Base-by-base conservation (phyloP, 2,329 filamentous ascomycete species). In the Aspergillus hortae region DNA sequence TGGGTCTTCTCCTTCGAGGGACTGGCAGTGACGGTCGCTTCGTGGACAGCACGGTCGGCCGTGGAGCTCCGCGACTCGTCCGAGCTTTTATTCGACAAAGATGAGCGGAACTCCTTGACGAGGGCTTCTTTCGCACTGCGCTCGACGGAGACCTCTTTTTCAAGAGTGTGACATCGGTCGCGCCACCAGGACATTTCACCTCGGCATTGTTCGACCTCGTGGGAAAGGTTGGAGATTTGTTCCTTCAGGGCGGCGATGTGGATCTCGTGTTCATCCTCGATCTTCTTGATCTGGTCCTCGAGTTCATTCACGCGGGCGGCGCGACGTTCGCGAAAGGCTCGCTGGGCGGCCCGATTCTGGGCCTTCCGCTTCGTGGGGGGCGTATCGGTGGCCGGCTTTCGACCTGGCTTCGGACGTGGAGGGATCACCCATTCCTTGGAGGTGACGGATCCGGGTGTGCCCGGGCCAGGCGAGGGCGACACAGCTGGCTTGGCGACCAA, bases 371-470 rank as follows among this genome's bases (percentile, higher is more conserved):
- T 95, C 41, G 91, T 95, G 1, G 89, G 89, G 12, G 92, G 91
- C 48, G 92, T 95, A 67, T 96, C 92, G 33, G 90, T 95, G 44
- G 90, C 90, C 3, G 92, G 92, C 79, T 97, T 97, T 61, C 92
- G 85, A 45, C 92, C 92, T 19, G 94, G 92, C 78, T 92, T 92
- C 44, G 89, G 89, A 55, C 89, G 82, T 25, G 89, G 89, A 21
- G 89, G 89, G 42, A 94, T 85, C 21, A 92, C 81, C 89, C 89
- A 94, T 83, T 92, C 88, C 70, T 86, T 92, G 62, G 83, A 88
- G 33, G 89, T 92, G 69, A 92, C 83, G 48, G 79, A 77, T 48
- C 72, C 65, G 54, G 73, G 69, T 7, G 72, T 70, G 35, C 68
- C 58, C 35, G 70, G 67, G 32, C 67, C 65, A 15, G 74, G 67